These are phyloP conservation scores for Triadica sebifera DNA, from an alignment of 345 rosid species.

Conservation along the genomic window DNA sequence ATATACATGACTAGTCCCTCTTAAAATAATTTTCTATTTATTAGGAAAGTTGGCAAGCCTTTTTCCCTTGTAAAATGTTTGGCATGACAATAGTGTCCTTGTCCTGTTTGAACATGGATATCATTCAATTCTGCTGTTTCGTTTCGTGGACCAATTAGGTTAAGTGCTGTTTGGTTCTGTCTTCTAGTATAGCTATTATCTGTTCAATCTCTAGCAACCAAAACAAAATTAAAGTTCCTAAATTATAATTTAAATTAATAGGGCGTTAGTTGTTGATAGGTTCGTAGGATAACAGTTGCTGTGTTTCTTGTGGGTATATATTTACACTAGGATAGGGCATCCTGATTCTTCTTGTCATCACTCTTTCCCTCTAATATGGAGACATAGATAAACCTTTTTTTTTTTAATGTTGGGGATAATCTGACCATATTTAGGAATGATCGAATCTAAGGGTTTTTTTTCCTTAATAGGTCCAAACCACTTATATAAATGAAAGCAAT, in stretches of 20 bases:
- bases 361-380: neutral
- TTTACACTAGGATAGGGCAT: neutral
- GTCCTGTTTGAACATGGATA: neutral
- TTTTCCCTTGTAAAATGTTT: neutral
- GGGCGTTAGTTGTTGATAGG: neutral
- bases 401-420: neutral
- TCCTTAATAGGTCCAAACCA: neutral
- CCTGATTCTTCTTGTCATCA: constrained; percentile 1
- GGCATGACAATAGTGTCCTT: neutral
- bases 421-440: neutral
- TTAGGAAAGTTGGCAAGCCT: no score
- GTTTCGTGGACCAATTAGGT: neutral
- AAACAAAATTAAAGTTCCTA: neutral
- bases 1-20: neutral
- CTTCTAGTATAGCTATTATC: neutral
- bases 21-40: no score
- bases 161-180: neutral
- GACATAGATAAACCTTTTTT: neutral
- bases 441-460: neutral
- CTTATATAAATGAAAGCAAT: neutral
- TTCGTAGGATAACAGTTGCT: neutral
- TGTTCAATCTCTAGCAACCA: neutral
- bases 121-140: neutral
- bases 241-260: neutral
- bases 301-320: neutral